A percentile compares a stretch with the other conserved stretches of the same genome.
Evolutionary conservation across 768 basidiomycete species (phyloP).

Genomic region (Psilocybe cubensis): DNA sequence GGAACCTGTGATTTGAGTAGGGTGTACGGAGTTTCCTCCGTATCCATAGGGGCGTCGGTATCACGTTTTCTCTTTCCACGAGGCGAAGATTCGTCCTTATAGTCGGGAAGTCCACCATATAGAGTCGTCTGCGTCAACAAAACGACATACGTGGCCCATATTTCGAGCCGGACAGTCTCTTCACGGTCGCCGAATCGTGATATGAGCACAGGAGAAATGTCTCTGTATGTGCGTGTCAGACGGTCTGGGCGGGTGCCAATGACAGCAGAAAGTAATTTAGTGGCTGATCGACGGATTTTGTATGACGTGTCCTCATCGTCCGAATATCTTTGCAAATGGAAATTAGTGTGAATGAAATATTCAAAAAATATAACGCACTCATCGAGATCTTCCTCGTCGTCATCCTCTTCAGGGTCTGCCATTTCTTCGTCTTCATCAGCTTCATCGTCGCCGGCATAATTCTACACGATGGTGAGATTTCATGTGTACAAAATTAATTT

Average conservation of each 20-base stretch:
- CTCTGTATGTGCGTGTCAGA: conserved; percentile 75
- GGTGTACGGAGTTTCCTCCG: conserved; percentile 72
- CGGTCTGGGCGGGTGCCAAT: conserved; percentile 92
- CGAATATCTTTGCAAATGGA: conserved; percentile 66
- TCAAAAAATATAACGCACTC: conserved; percentile 51
- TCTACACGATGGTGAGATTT: conserved; percentile 32
- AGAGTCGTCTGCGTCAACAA: conserved; percentile 85
- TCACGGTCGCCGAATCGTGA: conserved; percentile 94
- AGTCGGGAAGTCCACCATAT: conserved; percentile 69
- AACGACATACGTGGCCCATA: conserved; percentile 84
- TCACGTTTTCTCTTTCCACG: conserved; percentile 81
- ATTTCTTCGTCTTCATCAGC: conserved; percentile 60
- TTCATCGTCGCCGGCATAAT: conserved; percentile 53
- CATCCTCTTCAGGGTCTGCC: conserved; percentile 68
- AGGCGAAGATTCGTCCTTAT: conserved; percentile 50
- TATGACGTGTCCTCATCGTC: conserved; percentile 99
- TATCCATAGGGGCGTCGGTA: conserved; percentile 69
- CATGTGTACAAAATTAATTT: neutral
- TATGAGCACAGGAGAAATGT: conserved; percentile 87
- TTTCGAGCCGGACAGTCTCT: conserved; percentile 90
- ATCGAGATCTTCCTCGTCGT: conserved; percentile 85
- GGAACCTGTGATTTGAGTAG: conserved; percentile 81
- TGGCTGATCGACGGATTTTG: conserved; percentile 93
- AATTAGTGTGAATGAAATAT: neutral
- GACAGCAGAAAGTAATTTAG: conserved; percentile 84